Conservation (phyloP, 2,329 filamentous ascomycete genomes). For the Fusarium clavum region DNA sequence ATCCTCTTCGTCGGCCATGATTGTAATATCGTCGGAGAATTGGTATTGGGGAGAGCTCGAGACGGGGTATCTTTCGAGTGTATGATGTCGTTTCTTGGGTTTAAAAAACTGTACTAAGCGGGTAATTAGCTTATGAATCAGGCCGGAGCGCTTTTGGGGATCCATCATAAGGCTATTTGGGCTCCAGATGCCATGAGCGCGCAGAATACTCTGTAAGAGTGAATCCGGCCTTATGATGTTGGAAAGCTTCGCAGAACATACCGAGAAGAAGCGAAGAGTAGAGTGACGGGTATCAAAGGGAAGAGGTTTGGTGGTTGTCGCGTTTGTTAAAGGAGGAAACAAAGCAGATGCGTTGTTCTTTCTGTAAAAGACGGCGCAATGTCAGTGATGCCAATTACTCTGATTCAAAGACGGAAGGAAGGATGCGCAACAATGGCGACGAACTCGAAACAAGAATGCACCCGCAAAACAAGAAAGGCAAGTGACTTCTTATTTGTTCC, state of each 20-base stretch:
- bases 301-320: constrained; percentile 29
- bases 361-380: constrained; percentile 36
- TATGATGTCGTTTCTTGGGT: constrained; percentile 30
- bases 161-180: constrained; percentile 39
- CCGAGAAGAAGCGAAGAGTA: constrained; percentile 16
- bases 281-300: constrained; percentile 38
- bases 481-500: constrained; percentile 23
- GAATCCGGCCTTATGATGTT: not conserved
- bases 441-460: constrained; percentile 19
- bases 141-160: constrained; percentile 34
- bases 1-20: constrained; percentile 89
- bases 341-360: constrained; percentile 44
- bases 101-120: constrained; percentile 45
- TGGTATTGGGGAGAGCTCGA: constrained; percentile 36
- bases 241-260: constrained; percentile 23
- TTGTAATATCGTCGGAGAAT: constrained; percentile 36
- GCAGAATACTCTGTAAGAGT: constrained; percentile 13
- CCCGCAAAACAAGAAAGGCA: constrained; percentile 11
- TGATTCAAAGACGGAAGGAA: constrained; percentile 26
- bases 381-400: constrained; percentile 32
- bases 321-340: constrained; percentile 41
- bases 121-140: constrained; percentile 50
- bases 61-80: constrained; percentile 39
- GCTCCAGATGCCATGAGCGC: constrained; percentile 21
- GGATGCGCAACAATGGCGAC: constrained; percentile 25